Evolutionary conservation across 2,329 filamentous ascomycete genomes (phyloP), one percentile per base, ranked within the genome.

Genomic region (Botrytis pseudocinerea): DNA sequence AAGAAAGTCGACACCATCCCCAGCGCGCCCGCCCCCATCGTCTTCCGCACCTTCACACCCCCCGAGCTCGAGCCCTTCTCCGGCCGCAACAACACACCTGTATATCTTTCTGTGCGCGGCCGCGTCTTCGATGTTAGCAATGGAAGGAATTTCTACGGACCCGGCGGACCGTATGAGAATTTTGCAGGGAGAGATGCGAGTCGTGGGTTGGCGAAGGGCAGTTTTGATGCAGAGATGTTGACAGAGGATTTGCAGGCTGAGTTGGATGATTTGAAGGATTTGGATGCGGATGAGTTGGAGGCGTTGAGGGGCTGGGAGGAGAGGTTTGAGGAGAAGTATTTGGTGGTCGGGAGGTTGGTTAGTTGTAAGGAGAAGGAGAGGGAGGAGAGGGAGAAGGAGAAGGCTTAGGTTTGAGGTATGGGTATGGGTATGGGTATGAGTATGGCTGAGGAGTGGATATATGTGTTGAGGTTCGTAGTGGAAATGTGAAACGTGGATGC

Each of bases 191-290:
- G 95, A 57, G 96, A 99, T 83, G 96, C 96, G 32, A 94, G 89
- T 76, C 88, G 95, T 70, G 96, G 96, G 1, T 84, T 99, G 74
- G 95, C 96, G 1, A 93, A 89, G 82, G 93, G 95, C 74, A 97
- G 93, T 84, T 98, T 99, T 82, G 96, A 98, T 81, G 90, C 93
- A 85, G 92, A 95, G 10, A 97, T 98, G 94, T 84, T 98, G 83
- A 98, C 96, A 28, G 90, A 95, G 85, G 92, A 98, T 82, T 84
- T 98, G 72, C 89, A 96, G 73, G 95, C 89, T 0, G 93, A 94
- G 62, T 84, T 98, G 75, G 94, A 97, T 81, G 89, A 87, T 70
- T 85, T 97, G 61, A 86, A 89, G 69, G 93, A 91, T 73, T 83
- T 98, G 74, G 90, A 89, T 9, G 82, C 81, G 1, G 94, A 95